Conservation (phyloP, 768 basidiomycete species). For the Hygrophoropsis aurantiaca region DNA sequence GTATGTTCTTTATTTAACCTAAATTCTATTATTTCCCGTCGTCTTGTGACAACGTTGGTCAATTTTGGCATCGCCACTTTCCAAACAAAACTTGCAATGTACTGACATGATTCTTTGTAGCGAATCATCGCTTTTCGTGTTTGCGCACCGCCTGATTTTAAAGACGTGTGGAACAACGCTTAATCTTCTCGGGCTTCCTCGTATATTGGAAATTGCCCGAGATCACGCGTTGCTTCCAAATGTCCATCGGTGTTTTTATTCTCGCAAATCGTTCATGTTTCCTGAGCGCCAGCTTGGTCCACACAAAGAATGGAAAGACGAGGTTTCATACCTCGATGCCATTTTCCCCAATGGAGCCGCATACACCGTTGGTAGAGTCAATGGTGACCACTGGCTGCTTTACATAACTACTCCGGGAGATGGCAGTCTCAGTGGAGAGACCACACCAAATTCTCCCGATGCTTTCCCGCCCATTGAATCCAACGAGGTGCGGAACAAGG, state of each 20-base stretch:
- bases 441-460: slow-evolving; percentile 18
- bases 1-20: slow-evolving; percentile 44
- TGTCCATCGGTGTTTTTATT: slow-evolving; percentile 95
- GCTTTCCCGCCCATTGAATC: slow-evolving; percentile 14
- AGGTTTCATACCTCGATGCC: slow-evolving; percentile 88
- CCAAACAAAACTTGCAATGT: slow-evolving; percentile 2
- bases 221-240: slow-evolving; percentile 60
- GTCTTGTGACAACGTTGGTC: background rate
- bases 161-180: slow-evolving; percentile 99
- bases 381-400: slow-evolving; percentile 97
- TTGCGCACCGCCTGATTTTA: slow-evolving; percentile 92
- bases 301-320: slow-evolving; percentile 90
- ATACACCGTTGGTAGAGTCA: slow-evolving; percentile 96
- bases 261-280: slow-evolving; percentile 98
- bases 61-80: background rate
- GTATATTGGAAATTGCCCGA: slow-evolving; percentile 91
- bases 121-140: slow-evolving; percentile 96
- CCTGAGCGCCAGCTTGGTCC: slow-evolving; percentile 93
- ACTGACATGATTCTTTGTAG: slow-evolving; percentile 42
- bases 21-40: background rate
- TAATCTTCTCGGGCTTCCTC: slow-evolving; percentile 91
- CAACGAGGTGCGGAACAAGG: slow-evolving; percentile 12
- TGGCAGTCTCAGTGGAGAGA: slow-evolving; percentile 16
- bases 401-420: slow-evolving; percentile 76
- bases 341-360: slow-evolving; percentile 89